These are phyloP conservation scores for Cryptococcus amylolentus DNA, from an alignment of 1,284 basidiomycete genomes.

Conservation along the genomic window DNA sequence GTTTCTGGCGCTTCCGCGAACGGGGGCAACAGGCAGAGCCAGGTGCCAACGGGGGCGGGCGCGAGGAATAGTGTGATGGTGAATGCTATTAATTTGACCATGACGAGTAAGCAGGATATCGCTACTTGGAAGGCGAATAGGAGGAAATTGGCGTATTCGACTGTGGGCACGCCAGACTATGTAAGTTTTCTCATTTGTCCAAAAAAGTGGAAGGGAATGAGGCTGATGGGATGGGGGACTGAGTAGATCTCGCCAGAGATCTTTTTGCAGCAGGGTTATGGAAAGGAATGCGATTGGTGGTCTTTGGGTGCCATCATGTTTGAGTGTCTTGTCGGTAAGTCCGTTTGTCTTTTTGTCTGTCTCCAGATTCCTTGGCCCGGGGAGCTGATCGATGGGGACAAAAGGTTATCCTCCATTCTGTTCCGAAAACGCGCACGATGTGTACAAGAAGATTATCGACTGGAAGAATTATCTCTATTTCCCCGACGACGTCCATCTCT, in stretches of 20 bases:
- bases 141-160: constrained; percentile 94
- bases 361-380: neutral
- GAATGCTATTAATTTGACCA: constrained; percentile 90
- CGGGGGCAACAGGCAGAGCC: constrained; percentile 3
- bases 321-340: constrained; percentile 81
- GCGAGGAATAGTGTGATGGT: constrained; percentile 90
- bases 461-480: constrained; percentile 89
- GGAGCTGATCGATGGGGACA: neutral
- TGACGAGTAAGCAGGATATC: constrained; percentile 88
- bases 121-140: constrained; percentile 99
- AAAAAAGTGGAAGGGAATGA: neutral
- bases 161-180: constrained; percentile 98
- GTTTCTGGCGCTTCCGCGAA: constrained; percentile 21
- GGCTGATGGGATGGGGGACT: neutral
- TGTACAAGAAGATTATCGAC: constrained; percentile 97
- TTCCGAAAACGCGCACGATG: constrained; percentile 95
- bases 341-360: neutral
- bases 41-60: constrained; percentile 13
- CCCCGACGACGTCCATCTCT: constrained; percentile 94
- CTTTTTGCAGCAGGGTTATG: constrained; percentile 95
- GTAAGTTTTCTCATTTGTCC: constrained; percentile 18
- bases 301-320: constrained; percentile 97
- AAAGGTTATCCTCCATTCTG: constrained; percentile 89
- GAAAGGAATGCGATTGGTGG: constrained; percentile 99
- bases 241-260: constrained; percentile 87